Evolutionary conservation across 106 monocot genomes (phyloP).

Genomic region (Allium cepa): DNA sequence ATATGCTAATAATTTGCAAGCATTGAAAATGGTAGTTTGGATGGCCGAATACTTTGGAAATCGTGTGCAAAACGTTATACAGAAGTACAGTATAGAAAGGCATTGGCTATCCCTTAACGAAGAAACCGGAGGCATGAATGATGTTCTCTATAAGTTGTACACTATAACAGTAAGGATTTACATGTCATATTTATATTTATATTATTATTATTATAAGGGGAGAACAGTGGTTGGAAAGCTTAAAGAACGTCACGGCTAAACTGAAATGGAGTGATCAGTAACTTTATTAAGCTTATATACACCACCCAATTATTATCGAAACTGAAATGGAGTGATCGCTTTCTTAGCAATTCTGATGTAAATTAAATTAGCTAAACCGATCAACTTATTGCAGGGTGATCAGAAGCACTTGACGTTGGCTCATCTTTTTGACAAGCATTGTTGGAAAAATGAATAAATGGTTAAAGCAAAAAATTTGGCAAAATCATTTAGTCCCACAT

Average conservation of each 20-base stretch:
- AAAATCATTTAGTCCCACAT: too few relatives aligned
- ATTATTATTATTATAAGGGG: background rate
- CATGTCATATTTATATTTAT: background rate
- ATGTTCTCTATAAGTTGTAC: conserved; percentile 86
- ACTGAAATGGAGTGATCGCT: too few relatives aligned
- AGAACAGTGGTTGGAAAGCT: too few relatives aligned
- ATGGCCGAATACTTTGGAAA: conserved; percentile 93
- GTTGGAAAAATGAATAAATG: too few relatives aligned
- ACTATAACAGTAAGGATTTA: conserved; percentile 53
- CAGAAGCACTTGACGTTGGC: conserved; percentile 81
- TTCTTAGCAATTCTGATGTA: too few relatives aligned
- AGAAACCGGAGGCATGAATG: conserved; percentile 99
- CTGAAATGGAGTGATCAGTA: too few relatives aligned
- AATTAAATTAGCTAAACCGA: background rate
- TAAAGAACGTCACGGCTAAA: too few relatives aligned
- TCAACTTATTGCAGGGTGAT: conserved; percentile 48
- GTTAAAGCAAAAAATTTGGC: too few relatives aligned
- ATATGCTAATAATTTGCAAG: conserved; percentile 41
- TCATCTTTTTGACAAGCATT: conserved; percentile 97
- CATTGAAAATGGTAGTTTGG: conserved; percentile 65
- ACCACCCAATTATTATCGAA: too few relatives aligned
- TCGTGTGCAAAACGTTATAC: conserved; percentile 85
- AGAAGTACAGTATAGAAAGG: conserved; percentile 79
- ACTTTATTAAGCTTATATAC: too few relatives aligned
- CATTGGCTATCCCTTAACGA: conserved; percentile 90